Percentiles rank a stretch among this genome's conserved stretches.
Evolutionary conservation across 1,139 yeast genomes (phyloP).

Genomic region (Hanseniaspora uvarum): DNA sequence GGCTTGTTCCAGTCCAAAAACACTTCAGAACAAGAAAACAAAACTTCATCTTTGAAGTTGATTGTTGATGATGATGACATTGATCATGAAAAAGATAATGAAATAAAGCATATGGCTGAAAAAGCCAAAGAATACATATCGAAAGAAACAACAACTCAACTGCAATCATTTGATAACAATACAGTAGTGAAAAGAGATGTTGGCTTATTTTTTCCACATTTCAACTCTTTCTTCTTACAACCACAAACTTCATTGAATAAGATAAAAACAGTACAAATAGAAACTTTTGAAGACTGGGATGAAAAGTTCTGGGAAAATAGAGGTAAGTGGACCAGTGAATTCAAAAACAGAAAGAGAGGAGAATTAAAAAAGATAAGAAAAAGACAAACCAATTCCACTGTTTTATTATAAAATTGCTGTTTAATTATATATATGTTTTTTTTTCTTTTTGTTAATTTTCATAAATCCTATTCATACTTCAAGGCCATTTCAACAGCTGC

Average conservation of each 20-base stretch:
- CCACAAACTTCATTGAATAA: conserved; percentile 73
- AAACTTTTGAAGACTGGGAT: conserved; percentile 50
- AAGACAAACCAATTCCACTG: conserved; percentile 27
- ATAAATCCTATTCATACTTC: conserved; percentile 33
- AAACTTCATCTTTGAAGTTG: conserved; percentile 30
- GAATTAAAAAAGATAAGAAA: conserved; percentile 51
- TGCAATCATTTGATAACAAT: background rate
- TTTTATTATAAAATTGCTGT: conserved; percentile 16
- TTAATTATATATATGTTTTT: background rate
- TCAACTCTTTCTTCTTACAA: conserved; percentile 71
- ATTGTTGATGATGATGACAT: conserved; percentile 34
- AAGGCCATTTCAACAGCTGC: conserved; percentile 96
- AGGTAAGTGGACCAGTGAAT: conserved; percentile 67
- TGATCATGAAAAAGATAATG: conserved; percentile 28
- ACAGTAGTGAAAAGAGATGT: conserved; percentile 22
- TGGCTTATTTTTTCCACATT: conserved; percentile 74
- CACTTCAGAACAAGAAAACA: conserved; percentile 20
- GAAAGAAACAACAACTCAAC: conserved; percentile 12
- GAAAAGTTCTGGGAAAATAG: conserved; percentile 74
- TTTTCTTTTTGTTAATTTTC: background rate
- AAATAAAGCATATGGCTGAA: conserved; percentile 20
- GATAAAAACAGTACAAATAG: conserved; percentile 33
- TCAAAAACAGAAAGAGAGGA: conserved; percentile 68
- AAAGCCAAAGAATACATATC: conserved; percentile 10
- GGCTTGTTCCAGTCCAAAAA: conserved; percentile 50